Evolutionary conservation across 2,329 filamentous ascomycete genomes (phyloP).

Genomic region (Hypocreales sp.): DNA sequence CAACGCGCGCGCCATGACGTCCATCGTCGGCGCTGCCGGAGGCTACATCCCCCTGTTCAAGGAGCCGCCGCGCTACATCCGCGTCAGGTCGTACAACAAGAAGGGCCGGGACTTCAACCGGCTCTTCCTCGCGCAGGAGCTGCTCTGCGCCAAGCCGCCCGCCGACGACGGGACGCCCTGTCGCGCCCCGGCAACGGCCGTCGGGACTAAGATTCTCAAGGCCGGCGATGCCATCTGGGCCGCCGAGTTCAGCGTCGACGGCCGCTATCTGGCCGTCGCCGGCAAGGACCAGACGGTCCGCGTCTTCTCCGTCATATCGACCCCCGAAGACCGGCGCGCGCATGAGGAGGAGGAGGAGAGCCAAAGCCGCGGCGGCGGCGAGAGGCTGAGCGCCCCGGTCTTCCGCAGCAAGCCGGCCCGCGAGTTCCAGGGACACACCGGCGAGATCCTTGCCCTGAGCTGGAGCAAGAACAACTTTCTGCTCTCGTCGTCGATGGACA

Average conservation of each 20-base stretch:
- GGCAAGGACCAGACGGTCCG: conserved; percentile 77
- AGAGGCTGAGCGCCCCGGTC: conserved; percentile 74
- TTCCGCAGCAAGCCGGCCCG: conserved; percentile 65
- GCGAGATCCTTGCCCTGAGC: conserved; percentile 77
- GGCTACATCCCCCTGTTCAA: conserved; percentile 79
- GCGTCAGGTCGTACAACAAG: conserved; percentile 68
- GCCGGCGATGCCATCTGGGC: conserved; percentile 70
- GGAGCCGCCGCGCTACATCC: conserved; percentile 81
- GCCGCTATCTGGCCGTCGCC: conserved; percentile 79
- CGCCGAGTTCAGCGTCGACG: conserved; percentile 83
- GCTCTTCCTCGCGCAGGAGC: conserved; percentile 82
- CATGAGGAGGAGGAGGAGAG: conserved; percentile 48
- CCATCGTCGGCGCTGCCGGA: conserved; percentile 48
- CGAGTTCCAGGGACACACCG: conserved; percentile 71
- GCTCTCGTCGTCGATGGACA: conserved; percentile 93
- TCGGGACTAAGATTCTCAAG: conserved; percentile 24
- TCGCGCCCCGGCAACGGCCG: conserved; percentile 18
- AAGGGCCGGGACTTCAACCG: conserved; percentile 69
- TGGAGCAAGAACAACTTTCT: conserved; percentile 99
- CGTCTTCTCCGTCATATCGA: conserved; percentile 79
- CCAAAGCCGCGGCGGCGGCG: conserved; percentile 19
- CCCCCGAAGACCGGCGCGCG: conserved; percentile 57
- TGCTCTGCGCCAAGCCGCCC: conserved; percentile 42
- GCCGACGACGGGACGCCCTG: conserved; percentile 12
- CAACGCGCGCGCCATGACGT: conserved; percentile 70